Conservation (phyloP, 805 yeast species). For the Kazachstania viticola region DNA sequence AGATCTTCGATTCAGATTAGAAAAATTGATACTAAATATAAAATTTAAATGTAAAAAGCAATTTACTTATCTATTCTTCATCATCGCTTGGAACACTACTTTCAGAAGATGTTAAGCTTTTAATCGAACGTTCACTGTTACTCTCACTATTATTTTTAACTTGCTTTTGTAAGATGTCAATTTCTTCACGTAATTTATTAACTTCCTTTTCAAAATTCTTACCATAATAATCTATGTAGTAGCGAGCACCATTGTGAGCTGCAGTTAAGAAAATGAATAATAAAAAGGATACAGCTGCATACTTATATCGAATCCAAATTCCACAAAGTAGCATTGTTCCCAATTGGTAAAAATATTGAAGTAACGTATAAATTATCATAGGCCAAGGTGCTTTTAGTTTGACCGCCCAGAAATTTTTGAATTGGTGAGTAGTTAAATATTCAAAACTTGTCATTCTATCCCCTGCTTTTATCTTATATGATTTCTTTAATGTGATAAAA, state of each 20-base stretch:
- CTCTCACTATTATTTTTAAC: constrained; percentile 4
- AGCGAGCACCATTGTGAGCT: constrained; percentile 88
- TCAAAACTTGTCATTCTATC: constrained; percentile 73
- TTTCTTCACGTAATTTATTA: constrained; percentile 52
- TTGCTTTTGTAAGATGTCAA: constrained; percentile 46
- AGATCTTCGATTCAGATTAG: too few relatives aligned
- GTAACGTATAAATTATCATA: constrained; percentile 71
- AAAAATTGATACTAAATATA: too few relatives aligned
- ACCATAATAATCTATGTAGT: constrained; percentile 86
- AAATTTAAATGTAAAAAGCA: too few relatives aligned
- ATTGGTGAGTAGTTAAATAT: constrained; percentile 63
- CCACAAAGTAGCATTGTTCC: constrained; percentile 84
- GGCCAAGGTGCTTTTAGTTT: constrained; percentile 81
- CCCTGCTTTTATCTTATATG: constrained; percentile 76
- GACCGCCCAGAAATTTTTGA: constrained; percentile 63
- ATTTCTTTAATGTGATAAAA: constrained; percentile 72
- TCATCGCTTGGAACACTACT: too few relatives aligned
- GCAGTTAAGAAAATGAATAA: constrained; percentile 67
- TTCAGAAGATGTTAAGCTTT: too few relatives aligned
- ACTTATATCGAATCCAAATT: constrained; percentile 65
- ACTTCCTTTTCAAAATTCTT: constrained; percentile 83
- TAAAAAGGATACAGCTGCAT: constrained; percentile 57
- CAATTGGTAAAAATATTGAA: constrained; percentile 81
- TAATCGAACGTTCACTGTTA: too few relatives aligned
- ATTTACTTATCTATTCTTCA: too few relatives aligned